Base-by-base conservation (phyloP, 257 asterid genomes). In the Linaria vulgaris region DNA sequence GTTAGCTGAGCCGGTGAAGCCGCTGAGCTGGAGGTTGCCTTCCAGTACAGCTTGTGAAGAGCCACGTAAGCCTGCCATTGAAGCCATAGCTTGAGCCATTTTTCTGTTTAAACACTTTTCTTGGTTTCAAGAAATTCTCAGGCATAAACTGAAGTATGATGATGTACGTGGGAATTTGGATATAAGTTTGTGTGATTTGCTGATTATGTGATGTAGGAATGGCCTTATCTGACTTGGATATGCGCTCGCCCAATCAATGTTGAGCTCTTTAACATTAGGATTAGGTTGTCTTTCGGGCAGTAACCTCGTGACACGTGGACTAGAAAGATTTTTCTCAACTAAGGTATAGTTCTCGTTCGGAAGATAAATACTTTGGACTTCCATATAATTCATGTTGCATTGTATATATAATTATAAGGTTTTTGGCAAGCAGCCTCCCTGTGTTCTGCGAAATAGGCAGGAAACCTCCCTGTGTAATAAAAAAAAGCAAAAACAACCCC, bases 1-100 rank as follows among this genome's bases (percentile, higher is more conserved):
- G 76, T 39, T 72, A 55, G 74, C 57, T 6, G 77, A 41, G 83
- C 12, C 10, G 45, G 25, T 74, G 69, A 76, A 72, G 69, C 85
- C 86, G 47, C 81, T 66, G 56, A 77, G 67, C 44, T 74, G 95
- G 61, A 84, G 88, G 83, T 95, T 88, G 66, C 97, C 91, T 66
- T 92, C 97, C 13, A 83, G 73, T 20, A 83, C 91, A 49, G 90
- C 86, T 69, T 85, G 94, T 13, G 99, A 86, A 45, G 95, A 76
- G 62, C 94, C 94, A n/a, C 78, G 88, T 44, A 89, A 71, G 72
- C 95, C 87, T 20, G 88, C 76, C 86, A 79, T 84, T 63, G 96
- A 89, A 68, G 95, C 88, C 89, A 89, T 88, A 61, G 85, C 92
- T 46, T 22, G 23, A 41, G 20, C 11, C 57, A 20, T 21, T 20